These are phyloP conservation scores for Heliamphora ciliata DNA, from an alignment of 179 eudicot species.

Conservation along the genomic window DNA sequence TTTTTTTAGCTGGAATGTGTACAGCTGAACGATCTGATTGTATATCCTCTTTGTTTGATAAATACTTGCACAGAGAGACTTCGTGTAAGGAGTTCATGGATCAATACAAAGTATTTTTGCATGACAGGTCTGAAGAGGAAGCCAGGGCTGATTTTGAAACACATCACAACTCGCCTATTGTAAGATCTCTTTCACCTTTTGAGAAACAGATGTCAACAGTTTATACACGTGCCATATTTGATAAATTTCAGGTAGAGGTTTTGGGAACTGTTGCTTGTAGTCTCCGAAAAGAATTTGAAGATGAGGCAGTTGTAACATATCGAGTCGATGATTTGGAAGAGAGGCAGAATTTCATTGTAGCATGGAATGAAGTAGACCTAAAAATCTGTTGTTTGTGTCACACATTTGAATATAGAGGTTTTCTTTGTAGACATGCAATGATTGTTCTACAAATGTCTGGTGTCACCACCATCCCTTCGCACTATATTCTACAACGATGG, in stretches of 20 bases:
- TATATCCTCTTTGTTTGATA: slow-evolving; percentile 33
- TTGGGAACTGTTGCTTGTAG: slow-evolving; percentile 43
- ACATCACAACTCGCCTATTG: slow-evolving; percentile 27
- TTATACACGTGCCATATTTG: slow-evolving; percentile 44
- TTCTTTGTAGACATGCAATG: slow-evolving; percentile 40
- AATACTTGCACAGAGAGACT: slow-evolving; percentile 22
- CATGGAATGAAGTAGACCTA: slow-evolving; percentile 18
- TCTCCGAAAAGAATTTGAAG: slow-evolving; percentile 31
- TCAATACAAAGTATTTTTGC: slow-evolving; percentile 19
- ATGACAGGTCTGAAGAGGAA: slow-evolving; percentile 34
- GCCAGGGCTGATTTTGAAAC: slow-evolving; percentile 48
- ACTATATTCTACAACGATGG: slow-evolving; percentile 36
- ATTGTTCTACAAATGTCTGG: slow-evolving; percentile 47
- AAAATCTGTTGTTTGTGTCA: slow-evolving; percentile 24
- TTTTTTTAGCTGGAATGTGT: slow-evolving; percentile 31
- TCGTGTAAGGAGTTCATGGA: slow-evolving; percentile 22
- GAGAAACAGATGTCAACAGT: slow-evolving; percentile 49
- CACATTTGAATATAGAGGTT: slow-evolving; percentile 35
- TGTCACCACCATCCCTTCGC: slow-evolving; percentile 28
- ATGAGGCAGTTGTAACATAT: slow-evolving; percentile 35
- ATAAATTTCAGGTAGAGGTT: slow-evolving; percentile 52
- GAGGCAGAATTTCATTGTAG: slow-evolving; percentile 37
- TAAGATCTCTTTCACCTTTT: slow-evolving; percentile 47
- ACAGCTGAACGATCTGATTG: slow-evolving; percentile 33
- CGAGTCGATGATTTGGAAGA: slow-evolving; percentile 37